Evolutionary conservation across 2,329 filamentous ascomycete species (phyloP).

Genomic region (Orbilia brochopaga): DNA sequence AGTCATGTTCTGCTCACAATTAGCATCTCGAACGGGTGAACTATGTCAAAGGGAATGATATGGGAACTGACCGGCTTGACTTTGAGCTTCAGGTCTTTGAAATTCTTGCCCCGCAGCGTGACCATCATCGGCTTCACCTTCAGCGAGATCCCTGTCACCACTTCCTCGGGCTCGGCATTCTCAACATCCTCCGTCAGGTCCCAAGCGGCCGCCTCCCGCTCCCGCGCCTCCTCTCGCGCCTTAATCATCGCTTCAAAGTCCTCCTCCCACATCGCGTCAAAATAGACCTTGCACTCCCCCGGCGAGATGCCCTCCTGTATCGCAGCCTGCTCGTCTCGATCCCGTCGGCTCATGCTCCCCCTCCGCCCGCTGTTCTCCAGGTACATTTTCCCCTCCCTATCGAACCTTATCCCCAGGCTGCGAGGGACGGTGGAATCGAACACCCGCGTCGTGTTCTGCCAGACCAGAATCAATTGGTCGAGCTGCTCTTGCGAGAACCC

Average conservation of each 20-base stretch:
- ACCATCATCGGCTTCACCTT: slow-evolving; percentile 31
- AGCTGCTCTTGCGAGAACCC: slow-evolving; percentile 22
- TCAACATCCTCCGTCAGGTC: slow-evolving; percentile 15
- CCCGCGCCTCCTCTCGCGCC: slow-evolving; percentile 23
- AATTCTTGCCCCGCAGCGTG: slow-evolving; percentile 35
- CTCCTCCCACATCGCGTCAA: slow-evolving; percentile 39
- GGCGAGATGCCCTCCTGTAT: slow-evolving; percentile 27
- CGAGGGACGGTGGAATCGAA: slow-evolving; percentile 41
- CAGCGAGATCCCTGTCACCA: slow-evolving; percentile 32
- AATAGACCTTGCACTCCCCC: slow-evolving; percentile 35
- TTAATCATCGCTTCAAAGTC: slow-evolving; percentile 25
- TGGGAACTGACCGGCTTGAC: slow-evolving; percentile 34
- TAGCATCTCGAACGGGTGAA: neutral
- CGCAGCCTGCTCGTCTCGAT: slow-evolving; percentile 20
- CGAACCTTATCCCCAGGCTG: slow-evolving; percentile 38
- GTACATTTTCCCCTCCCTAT: slow-evolving; percentile 42
- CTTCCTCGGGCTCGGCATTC: slow-evolving; percentile 18
- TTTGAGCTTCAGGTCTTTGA: slow-evolving; percentile 38
- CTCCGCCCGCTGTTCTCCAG: slow-evolving; percentile 7
- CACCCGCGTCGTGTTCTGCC: slow-evolving; percentile 38
- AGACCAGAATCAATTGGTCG: slow-evolving; percentile 25
- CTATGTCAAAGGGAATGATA: neutral
- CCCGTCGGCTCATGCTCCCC: slow-evolving; percentile 6
- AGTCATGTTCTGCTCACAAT: slow-evolving; percentile 35
- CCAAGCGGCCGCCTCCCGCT: slow-evolving; percentile 4